A percentile compares a stretch with the other conserved stretches of the same genome.
phyloP scores from a whole-genome alignment of 257 asterid species.

The Nicotiana undulata region DNA sequence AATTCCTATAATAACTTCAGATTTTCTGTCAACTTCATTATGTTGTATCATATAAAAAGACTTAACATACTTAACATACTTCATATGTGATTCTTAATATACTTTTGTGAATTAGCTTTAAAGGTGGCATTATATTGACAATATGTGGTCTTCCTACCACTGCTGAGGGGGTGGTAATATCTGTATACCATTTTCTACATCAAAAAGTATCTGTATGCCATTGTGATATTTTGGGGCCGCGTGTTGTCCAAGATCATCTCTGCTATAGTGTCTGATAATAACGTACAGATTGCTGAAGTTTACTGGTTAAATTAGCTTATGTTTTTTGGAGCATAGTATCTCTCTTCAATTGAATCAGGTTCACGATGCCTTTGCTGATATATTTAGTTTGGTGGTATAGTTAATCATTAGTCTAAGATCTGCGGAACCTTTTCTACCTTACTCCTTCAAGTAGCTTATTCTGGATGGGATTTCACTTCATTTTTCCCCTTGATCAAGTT shows the following conservation, averaged over 20 bases:
- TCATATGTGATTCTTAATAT: not conserved
- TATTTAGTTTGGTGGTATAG: not conserved
- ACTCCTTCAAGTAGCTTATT: not conserved
- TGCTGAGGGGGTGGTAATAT: not conserved
- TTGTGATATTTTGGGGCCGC: not conserved
- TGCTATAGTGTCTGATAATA: not conserved
- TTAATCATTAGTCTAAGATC: not conserved
- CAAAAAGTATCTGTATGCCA: too few species aligned
- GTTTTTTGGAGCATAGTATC: not conserved
- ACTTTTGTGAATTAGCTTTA: not conserved
- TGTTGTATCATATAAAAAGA: not conserved
- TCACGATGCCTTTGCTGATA: not conserved
- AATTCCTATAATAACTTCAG: not conserved
- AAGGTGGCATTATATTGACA: not conserved
- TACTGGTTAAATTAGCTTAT: not conserved
- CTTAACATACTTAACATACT: not conserved
- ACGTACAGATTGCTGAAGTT: not conserved
- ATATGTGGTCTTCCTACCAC: too few species aligned
- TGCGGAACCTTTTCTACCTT: not conserved
- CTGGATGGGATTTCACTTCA: not conserved
- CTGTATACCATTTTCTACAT: not conserved
- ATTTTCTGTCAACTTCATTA: not conserved
- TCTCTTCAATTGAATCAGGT: not conserved
- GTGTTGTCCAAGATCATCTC: not conserved
- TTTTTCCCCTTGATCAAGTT: not conserved